Conservation (phyloP, 768 basidiomycete species). For the Melanogaster broomeanus region DNA sequence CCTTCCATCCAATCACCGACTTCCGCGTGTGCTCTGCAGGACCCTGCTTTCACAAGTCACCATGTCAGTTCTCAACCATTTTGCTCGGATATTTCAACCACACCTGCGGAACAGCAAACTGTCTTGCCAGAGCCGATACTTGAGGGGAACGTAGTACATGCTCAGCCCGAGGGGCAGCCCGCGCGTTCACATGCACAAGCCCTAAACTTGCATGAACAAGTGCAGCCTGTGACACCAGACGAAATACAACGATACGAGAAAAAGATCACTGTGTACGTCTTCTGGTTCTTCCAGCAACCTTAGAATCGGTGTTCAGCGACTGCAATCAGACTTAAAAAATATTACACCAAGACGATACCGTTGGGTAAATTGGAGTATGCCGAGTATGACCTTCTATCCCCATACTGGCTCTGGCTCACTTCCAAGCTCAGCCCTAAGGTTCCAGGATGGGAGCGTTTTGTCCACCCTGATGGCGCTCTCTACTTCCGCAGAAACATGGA, state of each 20-base stretch:
- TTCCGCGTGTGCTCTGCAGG: background rate
- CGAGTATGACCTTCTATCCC: background rate
- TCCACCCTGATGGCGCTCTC: conserved; percentile 56
- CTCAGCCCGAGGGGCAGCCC: no score
- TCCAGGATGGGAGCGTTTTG: conserved; percentile 42
- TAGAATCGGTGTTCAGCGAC: no score
- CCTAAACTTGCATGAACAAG: no score
- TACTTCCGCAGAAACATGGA: conserved; percentile 45
- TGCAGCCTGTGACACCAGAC: background rate
- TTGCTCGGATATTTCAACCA: background rate
- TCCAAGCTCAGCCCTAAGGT: background rate
- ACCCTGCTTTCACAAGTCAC: background rate
- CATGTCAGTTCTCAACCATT: background rate
- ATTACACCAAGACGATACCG: background rate
- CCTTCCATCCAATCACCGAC: background rate
- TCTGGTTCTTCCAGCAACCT: no score
- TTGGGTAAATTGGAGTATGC: background rate
- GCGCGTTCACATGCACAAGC: no score
- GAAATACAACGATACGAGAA: background rate
- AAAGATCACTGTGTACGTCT: no score
- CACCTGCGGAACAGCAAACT: no score
- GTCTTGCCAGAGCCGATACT: no score
- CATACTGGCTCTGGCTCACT: background rate
- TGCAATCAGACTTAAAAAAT: no score
- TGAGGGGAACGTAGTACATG: no score